Percentiles rank a stretch among this genome's conserved stretches.
These are phyloP conservation scores for Aspergillus intermedius DNA, from an alignment of 2,329 filamentous ascomycete species.

Conservation along the genomic window DNA sequence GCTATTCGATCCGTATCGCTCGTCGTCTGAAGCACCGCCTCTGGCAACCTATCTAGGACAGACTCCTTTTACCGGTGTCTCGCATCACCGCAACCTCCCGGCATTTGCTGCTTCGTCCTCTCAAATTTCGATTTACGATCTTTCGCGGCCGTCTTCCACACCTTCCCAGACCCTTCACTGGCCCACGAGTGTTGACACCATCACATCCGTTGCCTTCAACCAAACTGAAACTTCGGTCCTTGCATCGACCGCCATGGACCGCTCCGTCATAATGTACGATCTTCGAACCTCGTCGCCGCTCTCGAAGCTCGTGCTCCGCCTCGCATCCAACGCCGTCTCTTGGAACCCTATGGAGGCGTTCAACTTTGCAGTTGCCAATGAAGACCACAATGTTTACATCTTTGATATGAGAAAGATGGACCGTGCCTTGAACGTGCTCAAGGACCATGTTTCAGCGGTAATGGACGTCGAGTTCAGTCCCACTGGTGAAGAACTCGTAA, in stretches of 20 bases:
- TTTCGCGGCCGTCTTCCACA: constrained; percentile 67
- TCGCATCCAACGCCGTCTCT: constrained; percentile 74
- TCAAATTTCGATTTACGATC: constrained; percentile 80
- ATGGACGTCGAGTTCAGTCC: constrained; percentile 97
- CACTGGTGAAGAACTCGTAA: constrained; percentile 88
- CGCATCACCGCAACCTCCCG: constrained; percentile 71
- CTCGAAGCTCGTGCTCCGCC: constrained; percentile 70
- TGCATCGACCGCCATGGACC: constrained; percentile 76
- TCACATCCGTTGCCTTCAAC: constrained; percentile 84
- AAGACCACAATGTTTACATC: constrained; percentile 88
- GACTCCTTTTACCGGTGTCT: constrained; percentile 74
- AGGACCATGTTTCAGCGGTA: constrained; percentile 83
- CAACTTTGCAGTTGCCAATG: constrained; percentile 87
- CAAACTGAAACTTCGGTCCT: constrained; percentile 88
- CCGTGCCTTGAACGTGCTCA: constrained; percentile 79
- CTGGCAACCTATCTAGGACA: constrained; percentile 77
- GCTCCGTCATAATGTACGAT: constrained; percentile 85
- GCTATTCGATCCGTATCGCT: constrained; percentile 82
- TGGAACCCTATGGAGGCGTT: constrained; percentile 98
- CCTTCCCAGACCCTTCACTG: constrained; percentile 77
- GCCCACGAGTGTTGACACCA: constrained; percentile 85
- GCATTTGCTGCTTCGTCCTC: constrained; percentile 72
- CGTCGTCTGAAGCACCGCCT: constrained; percentile 61
- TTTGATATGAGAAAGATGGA: constrained; percentile 93
- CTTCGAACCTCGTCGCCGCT: constrained; percentile 79